These are phyloP conservation scores for Euphorbia peplus DNA, from an alignment of 345 rosid species.

Conservation along the genomic window DNA sequence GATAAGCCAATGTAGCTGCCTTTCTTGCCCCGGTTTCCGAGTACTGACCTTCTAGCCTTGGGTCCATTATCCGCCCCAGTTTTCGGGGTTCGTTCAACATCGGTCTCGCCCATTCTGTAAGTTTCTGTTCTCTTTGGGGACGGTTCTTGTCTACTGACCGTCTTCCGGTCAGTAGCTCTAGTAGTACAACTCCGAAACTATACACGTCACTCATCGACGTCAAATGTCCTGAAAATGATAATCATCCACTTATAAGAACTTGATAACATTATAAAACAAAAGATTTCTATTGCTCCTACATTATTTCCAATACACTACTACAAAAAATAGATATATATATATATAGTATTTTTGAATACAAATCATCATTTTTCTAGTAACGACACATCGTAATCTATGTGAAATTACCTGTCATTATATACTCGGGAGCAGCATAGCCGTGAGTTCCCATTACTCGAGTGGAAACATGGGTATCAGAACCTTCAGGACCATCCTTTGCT, in stretches of 20 bases:
- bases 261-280: too few relatives aligned
- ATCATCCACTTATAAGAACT: too few relatives aligned
- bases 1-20: conserved; percentile 79
- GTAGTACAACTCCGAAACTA: conserved; percentile 31
- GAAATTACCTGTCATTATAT: conserved; percentile 74
- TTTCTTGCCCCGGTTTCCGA: conserved; percentile 72
- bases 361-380: too few relatives aligned
- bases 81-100: conserved; percentile 61
- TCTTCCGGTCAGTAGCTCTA: conserved; percentile 31
- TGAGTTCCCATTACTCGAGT: conserved; percentile 94
- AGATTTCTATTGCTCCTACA: too few relatives aligned
- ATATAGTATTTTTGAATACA: too few relatives aligned
- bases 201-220: conserved; percentile 32
- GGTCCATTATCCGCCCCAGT: conserved; percentile 72
- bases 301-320: too few relatives aligned
- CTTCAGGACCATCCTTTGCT: conserved; percentile 95
- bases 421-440: conserved; percentile 95
- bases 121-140: conserved; percentile 23
- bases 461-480: conserved; percentile 88
- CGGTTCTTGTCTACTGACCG: conserved; percentile 29
- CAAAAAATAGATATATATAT: too few relatives aligned
- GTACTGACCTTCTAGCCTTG: conserved; percentile 84
- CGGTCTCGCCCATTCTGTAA: conserved; percentile 33
- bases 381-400: too few relatives aligned
- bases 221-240: conserved; percentile 25